Conservation (phyloP, 805 yeast genomes). For the Lipomyces yamadae region DNA sequence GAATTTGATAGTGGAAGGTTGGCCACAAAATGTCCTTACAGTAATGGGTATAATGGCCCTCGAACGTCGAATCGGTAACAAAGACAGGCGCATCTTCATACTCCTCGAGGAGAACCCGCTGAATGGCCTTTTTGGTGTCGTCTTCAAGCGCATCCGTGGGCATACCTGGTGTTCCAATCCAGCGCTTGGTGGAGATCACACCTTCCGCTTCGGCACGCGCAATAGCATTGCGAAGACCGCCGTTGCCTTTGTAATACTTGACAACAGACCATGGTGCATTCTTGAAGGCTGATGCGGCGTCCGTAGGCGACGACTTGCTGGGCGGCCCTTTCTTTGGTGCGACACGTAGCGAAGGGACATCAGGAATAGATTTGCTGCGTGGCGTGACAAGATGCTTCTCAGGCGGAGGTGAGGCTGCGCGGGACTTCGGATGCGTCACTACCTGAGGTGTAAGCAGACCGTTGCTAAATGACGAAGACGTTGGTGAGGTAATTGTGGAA, state of each 20-base stretch:
- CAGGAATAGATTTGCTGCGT: constrained; percentile 24
- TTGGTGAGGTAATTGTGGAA: neutral
- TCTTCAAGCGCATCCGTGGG: constrained; percentile 82
- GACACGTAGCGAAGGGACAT: constrained; percentile 23
- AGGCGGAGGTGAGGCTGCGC: constrained; percentile 42
- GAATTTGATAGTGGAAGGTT: constrained; percentile 88
- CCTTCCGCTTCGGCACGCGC: constrained; percentile 55
- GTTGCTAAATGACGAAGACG: neutral
- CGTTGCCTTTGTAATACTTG: constrained; percentile 77
- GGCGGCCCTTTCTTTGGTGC: constrained; percentile 22
- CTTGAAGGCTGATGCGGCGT: constrained; percentile 25
- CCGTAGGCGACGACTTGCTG: constrained; percentile 11
- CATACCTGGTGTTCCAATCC: constrained; percentile 94
- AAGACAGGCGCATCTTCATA: constrained; percentile 68
- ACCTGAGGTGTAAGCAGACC: constrained; percentile 4
- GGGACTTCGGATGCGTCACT: constrained; percentile 39
- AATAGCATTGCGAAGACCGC: constrained; percentile 85
- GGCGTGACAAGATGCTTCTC: constrained; percentile 31
- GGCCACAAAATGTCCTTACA: constrained; percentile 98
- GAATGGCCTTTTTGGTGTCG: constrained; percentile 59
- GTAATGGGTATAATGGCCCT: constrained; percentile 88
- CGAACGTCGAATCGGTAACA: constrained; percentile 77
- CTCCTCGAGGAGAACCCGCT: constrained; percentile 48
- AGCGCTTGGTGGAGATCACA: constrained; percentile 49
- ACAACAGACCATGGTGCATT: constrained; percentile 69